Percentiles rank a stretch among this genome's conserved stretches.
phyloP scores from a whole-genome alignment of 116 monocot species.

The Iris pallida region DNA sequence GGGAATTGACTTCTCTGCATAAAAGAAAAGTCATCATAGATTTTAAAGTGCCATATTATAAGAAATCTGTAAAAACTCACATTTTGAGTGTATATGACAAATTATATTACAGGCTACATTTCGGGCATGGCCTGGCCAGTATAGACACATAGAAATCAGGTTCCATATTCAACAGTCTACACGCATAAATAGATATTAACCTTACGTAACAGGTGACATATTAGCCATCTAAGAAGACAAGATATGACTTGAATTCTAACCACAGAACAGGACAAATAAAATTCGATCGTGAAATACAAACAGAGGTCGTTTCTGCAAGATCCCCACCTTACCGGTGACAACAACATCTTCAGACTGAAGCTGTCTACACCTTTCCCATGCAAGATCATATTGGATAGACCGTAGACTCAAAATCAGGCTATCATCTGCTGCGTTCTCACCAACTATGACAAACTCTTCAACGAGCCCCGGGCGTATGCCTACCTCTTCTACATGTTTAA shows the following conservation, averaged over 20 bases:
- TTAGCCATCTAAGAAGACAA: too few relatives aligned
- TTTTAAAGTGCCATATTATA: too few relatives aligned
- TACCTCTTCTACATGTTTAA: conserved; percentile 77
- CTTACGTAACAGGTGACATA: too few relatives aligned
- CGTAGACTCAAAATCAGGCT: conserved; percentile 81
- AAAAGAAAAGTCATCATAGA: too few relatives aligned
- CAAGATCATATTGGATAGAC: conserved; percentile 80
- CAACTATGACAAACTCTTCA: conserved; percentile 83
- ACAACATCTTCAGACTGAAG: conserved; percentile 92
- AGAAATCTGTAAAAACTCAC: too few relatives aligned
- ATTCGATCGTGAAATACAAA: neutral
- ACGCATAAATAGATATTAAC: too few relatives aligned
- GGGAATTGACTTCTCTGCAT: too few relatives aligned
- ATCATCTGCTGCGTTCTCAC: conserved; percentile 64
- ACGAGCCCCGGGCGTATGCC: conserved; percentile 78
- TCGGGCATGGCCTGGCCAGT: too few relatives aligned
- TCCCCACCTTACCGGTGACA: conserved; percentile 93
- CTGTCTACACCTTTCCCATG: conserved; percentile 95
- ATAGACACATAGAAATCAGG: too few relatives aligned
- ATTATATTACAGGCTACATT: too few relatives aligned
- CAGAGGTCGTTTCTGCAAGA: neutral
- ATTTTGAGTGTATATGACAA: too few relatives aligned
- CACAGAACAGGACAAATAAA: neutral
- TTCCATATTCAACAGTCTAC: too few relatives aligned
- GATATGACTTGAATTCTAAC: neutral